Conservation (phyloP, 345 rosid genomes). For the Eucalyptus lansdowneana region DNA sequence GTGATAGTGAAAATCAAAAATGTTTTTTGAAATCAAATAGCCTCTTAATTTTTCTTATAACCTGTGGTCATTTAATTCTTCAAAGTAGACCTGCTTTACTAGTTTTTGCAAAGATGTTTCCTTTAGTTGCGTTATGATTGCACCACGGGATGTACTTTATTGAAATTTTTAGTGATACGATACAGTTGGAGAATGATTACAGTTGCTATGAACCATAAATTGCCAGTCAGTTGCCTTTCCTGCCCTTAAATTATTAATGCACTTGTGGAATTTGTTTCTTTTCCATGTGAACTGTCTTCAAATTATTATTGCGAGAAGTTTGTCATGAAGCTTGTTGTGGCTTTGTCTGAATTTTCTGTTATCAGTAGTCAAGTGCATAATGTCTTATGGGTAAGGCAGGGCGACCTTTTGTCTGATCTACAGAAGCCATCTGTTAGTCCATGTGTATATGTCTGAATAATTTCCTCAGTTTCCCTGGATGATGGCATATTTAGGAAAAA, state of each 20-base stretch:
- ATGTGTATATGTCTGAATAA: background rate
- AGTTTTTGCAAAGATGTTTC: background rate
- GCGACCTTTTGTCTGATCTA: background rate
- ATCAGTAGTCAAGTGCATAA: background rate
- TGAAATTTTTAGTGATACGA: background rate
- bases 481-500: background rate
- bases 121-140: background rate
- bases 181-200: background rate
- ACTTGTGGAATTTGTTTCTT: background rate
- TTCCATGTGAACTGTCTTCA: background rate
- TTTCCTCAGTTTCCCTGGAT: background rate
- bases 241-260: background rate
- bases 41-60: background rate
- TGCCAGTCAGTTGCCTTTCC: background rate
- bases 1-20: background rate
- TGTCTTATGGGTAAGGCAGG: background rate
- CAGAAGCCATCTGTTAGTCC: background rate
- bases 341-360: background rate
- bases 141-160: background rate
- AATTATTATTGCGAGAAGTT: background rate
- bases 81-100: background rate
- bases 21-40: background rate
- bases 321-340: background rate
- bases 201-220: background rate
- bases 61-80: background rate